Conservation (phyloP, 257 asterid species). For the Phtheirospermum japonicum region DNA sequence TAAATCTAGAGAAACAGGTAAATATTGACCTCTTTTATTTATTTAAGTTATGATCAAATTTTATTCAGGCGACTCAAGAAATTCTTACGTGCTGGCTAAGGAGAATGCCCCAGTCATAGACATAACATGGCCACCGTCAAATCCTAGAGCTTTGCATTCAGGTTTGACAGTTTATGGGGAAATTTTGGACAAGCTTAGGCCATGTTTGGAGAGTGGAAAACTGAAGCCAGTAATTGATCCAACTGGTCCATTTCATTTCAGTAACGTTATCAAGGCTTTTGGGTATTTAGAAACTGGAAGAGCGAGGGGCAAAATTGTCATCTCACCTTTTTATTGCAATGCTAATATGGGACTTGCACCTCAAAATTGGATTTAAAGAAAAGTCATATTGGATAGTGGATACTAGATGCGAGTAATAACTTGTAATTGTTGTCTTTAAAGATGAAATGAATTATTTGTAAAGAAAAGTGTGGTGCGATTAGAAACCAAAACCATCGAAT, state of each 20-base stretch:
- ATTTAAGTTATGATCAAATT: not conserved
- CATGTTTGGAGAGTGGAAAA: constrained; percentile 51
- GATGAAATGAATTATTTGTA: not conserved
- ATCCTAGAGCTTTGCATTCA: constrained; percentile 47
- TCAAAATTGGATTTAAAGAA: not conserved
- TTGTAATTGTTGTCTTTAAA: not conserved
- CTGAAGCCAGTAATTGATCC: constrained; percentile 66
- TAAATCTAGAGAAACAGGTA: too few relatives aligned
- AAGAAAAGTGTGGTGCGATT: not conserved
- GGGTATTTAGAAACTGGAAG: constrained; percentile 66
- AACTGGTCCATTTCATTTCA: constrained; percentile 42
- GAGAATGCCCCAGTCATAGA: constrained; percentile 48
- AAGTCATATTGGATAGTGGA: not conserved
- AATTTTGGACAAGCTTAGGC: constrained; percentile 45
- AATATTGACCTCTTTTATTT: too few relatives aligned
- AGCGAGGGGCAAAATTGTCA: constrained; percentile 60
- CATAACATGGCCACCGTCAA: constrained; percentile 78
- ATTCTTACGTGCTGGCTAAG: constrained; percentile 51
- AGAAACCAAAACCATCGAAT: not conserved
- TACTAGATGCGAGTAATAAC: too few relatives aligned
- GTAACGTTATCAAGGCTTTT: constrained; percentile 45
- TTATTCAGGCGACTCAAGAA: constrained; percentile 54
- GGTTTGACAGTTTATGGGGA: constrained; percentile 63
- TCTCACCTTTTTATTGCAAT: constrained; percentile 30
- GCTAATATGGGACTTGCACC: not conserved